These are phyloP conservation scores for Ceratocystis lukuohia DNA, from an alignment of 2,329 filamentous ascomycete species.

Conservation along the genomic window DNA sequence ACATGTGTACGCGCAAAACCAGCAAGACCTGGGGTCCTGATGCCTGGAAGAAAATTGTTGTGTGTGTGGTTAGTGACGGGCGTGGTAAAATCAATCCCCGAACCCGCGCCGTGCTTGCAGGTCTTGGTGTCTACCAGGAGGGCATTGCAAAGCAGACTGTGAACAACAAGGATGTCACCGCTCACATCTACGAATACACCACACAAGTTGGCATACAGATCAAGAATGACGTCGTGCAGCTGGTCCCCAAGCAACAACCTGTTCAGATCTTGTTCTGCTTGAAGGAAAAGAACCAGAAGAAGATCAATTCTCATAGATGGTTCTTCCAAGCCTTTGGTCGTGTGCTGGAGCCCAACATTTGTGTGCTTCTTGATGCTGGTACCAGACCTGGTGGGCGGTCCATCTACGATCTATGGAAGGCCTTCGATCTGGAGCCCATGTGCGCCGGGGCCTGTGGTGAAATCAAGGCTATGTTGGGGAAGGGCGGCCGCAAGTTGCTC, in stretches of 20 bases:
- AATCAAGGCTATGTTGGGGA: constrained; percentile 93
- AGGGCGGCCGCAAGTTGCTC: constrained; percentile 69
- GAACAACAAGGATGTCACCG: constrained; percentile 89
- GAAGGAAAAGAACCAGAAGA: constrained; percentile 99
- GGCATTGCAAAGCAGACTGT: constrained; percentile 98
- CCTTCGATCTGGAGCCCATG: constrained; percentile 94
- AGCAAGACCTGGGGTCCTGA: constrained; percentile 98
- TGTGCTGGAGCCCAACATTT: constrained; percentile 89
- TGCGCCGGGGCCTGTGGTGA: constrained; percentile 95
- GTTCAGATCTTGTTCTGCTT: constrained; percentile 96
- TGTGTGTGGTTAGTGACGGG: constrained; percentile 92
- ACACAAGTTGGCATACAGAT: constrained; percentile 76
- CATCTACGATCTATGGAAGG: constrained; percentile 97
- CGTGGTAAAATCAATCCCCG: constrained; percentile 92
- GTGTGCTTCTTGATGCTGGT: constrained; percentile 88
- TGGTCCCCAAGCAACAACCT: constrained; percentile 75
- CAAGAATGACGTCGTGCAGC: constrained; percentile 75
- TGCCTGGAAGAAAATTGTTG: constrained; percentile 99
- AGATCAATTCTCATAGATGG: constrained; percentile 99
- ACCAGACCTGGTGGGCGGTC: constrained; percentile 88
- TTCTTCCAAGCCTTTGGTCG: constrained; percentile 96
- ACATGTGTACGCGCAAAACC: constrained; percentile 85
- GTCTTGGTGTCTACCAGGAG: constrained; percentile 93
- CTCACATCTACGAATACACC: constrained; percentile 94
- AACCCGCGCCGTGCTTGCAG: constrained; percentile 78